A percentile compares a stretch with the other conserved stretches of the same genome.
phyloP scores from a whole-genome alignment of 495 filamentous ascomycete genomes.

The Letharia columbiana region DNA sequence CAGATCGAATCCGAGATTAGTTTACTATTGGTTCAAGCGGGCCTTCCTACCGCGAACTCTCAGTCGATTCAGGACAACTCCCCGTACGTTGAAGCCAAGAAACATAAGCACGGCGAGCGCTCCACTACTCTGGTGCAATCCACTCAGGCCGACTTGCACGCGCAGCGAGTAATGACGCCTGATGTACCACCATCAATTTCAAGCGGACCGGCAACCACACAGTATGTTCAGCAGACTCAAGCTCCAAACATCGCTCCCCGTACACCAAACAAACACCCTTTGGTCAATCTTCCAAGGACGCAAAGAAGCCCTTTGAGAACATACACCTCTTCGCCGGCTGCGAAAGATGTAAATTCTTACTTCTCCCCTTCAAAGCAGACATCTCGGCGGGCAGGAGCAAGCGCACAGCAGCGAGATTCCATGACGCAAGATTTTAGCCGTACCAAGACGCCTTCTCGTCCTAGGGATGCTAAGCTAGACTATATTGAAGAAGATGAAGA shows the following conservation, averaged over 20 bases:
- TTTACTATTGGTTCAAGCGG: slow-evolving; percentile 13
- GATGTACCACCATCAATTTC: not conserved
- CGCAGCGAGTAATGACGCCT: not conserved
- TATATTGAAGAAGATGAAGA: slow-evolving; percentile 31
- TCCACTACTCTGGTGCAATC: slow-evolving; percentile 24
- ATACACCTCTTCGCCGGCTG: slow-evolving; percentile 18
- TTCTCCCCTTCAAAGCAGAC: slow-evolving; percentile 24
- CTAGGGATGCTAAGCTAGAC: slow-evolving; percentile 12
- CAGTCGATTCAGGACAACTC: not conserved
- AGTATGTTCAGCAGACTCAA: slow-evolving; percentile 27
- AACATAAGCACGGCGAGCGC: not conserved
- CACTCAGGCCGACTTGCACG: slow-evolving; percentile 17
- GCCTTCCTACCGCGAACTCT: slow-evolving; percentile 6
- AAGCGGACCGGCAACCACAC: slow-evolving; percentile 15
- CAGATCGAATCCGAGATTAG: slow-evolving; percentile 21
- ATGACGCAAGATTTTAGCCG: not conserved
- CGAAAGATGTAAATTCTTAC: slow-evolving; percentile 22
- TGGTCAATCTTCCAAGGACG: not conserved
- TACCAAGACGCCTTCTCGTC: slow-evolving; percentile 8
- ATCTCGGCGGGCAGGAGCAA: not conserved
- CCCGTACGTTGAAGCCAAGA: not conserved
- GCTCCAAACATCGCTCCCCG: slow-evolving; percentile 2
- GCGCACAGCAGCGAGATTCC: not conserved
- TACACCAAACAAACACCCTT: slow-evolving; percentile 9
- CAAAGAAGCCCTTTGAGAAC: slow-evolving; percentile 18